A percentile compares a stretch with the other conserved stretches of the same genome.
Evolutionary conservation across 148 eudicot species (phyloP).

Genomic region (Chenopodium album): DNA sequence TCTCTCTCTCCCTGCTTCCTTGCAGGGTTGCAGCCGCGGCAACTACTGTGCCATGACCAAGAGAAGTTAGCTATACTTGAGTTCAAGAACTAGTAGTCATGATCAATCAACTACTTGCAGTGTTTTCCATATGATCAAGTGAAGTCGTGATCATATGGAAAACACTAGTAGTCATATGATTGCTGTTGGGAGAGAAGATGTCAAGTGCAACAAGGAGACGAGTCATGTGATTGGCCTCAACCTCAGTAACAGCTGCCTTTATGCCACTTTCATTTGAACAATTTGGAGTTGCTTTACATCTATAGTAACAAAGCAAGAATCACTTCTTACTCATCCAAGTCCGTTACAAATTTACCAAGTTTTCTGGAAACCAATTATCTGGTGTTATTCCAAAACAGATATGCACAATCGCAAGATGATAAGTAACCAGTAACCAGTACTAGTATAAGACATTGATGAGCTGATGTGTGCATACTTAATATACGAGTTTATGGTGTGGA

Average conservation of each 20-base stretch:
- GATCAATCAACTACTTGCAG: too few relatives aligned
- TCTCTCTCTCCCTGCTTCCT: not conserved
- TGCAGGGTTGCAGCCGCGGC: not conserved
- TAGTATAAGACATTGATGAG: not conserved
- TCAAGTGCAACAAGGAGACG: constrained; percentile 17
- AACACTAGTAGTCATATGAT: not conserved
- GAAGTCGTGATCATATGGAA: not conserved
- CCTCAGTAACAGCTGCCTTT: constrained; percentile 34
- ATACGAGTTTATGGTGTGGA: too few relatives aligned
- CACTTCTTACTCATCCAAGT: too few relatives aligned
- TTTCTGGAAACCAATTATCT: too few relatives aligned
- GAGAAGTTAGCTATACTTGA: constrained; percentile 16
- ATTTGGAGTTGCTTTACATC: too few relatives aligned
- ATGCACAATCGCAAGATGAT: not conserved
- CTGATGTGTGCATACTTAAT: too few relatives aligned
- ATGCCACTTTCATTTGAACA: constrained; percentile 12
- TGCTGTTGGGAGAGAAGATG: constrained; percentile 34
- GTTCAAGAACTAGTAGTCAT: not conserved
- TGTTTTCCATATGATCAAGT: not conserved
- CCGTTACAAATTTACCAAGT: too few relatives aligned
- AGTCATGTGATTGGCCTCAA: constrained; percentile 36
- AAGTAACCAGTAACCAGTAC: not conserved
- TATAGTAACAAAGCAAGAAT: too few relatives aligned
- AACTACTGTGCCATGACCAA: constrained; percentile 16
- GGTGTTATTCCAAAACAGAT: too few relatives aligned